These are phyloP conservation scores for Colletotrichum magnum DNA, from an alignment of 2,329 filamentous ascomycete genomes.

Conservation along the genomic window DNA sequence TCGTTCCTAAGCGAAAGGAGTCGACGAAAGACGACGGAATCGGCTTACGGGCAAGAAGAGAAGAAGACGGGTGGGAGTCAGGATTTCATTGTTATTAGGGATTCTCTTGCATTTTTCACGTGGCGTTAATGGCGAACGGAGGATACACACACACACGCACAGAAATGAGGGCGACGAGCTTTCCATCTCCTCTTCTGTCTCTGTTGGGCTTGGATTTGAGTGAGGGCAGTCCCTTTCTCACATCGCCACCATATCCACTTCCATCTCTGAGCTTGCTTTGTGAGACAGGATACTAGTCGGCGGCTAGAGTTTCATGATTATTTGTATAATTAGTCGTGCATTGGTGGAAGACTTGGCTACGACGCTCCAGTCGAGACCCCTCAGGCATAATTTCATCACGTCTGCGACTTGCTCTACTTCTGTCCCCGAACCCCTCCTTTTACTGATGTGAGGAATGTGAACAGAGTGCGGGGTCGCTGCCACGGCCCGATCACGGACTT, in stretches of 20 bases:
- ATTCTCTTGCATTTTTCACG: constrained; percentile 2
- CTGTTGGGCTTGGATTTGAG: not conserved
- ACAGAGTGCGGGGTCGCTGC: constrained; percentile 16
- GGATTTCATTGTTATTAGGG: not conserved
- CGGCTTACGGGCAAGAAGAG: not conserved
- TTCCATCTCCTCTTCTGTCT: no score
- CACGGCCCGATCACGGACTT: not conserved
- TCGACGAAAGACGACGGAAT: not conserved
- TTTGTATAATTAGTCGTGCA: constrained; percentile 12
- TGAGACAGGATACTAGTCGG: not conserved
- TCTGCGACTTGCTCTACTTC: not conserved
- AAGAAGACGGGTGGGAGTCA: not conserved
- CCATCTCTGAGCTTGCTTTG: not conserved
- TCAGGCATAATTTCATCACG: constrained; percentile 36
- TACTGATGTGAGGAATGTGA: not conserved
- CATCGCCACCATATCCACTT: not conserved
- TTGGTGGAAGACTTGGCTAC: constrained; percentile 4
- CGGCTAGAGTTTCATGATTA: not conserved
- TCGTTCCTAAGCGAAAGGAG: not conserved
- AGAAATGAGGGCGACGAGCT: not conserved
- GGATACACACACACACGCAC: constrained; percentile 11
- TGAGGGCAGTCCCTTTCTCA: not conserved
- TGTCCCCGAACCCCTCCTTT: not conserved
- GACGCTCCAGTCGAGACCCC: not conserved
- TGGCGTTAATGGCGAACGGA: constrained; percentile 20